phyloP scores from a whole-genome alignment of 495 filamentous ascomycete genomes.

The Aspergillus saccharolyticus region DNA sequence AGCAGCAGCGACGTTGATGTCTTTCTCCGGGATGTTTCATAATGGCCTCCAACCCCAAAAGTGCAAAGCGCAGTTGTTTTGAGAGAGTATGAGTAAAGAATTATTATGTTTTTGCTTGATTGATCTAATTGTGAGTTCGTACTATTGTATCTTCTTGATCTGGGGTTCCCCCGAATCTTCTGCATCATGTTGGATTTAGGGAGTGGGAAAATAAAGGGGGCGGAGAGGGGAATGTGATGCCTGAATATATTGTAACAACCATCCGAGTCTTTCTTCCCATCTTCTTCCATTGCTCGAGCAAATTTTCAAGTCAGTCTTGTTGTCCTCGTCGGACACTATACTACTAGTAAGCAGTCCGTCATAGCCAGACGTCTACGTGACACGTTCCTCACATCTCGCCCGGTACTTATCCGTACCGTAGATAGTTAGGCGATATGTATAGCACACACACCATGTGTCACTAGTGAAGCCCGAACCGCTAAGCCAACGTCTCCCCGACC shows the following conservation, averaged over 20 bases:
- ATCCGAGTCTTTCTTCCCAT: no score
- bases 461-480: no score
- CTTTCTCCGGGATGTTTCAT: slow-evolving; percentile 3
- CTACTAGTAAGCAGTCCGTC: no score
- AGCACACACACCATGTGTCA: no score
- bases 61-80: no score
- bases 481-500: slow-evolving; percentile 15
- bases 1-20: not conserved
- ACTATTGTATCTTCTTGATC: not conserved
- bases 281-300: no score
- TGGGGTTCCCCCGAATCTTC: not conserved
- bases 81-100: not conserved
- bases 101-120: not conserved
- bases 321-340: no score
- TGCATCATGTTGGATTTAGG: not conserved
- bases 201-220: not conserved
- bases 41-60: not conserved
- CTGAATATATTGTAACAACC: not conserved
- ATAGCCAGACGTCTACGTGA: no score
- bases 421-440: no score
- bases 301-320: no score
- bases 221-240: not conserved
- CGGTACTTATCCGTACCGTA: no score
- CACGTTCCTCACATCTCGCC: no score
- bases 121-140: not conserved